These are phyloP conservation scores for Achaetomiella virescens DNA, from an alignment of 495 filamentous ascomycete genomes.

Conservation along the genomic window DNA sequence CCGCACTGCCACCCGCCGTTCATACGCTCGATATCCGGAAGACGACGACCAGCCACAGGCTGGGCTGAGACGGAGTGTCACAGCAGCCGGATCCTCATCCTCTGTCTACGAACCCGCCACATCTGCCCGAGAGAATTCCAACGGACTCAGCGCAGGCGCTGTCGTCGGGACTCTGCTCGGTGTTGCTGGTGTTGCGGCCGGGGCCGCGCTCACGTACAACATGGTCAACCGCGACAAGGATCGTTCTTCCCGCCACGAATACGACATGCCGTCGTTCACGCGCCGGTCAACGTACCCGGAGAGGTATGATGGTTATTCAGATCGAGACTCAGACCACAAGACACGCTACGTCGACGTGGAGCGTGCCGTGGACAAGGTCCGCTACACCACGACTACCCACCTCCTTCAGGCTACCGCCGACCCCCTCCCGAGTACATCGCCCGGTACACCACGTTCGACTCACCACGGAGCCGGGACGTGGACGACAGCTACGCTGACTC, in stretches of 20 bases:
- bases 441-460: conserved; percentile 30
- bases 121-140: conserved; percentile 31
- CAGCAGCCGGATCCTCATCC: conserved; percentile 30
- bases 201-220: conserved; percentile 68
- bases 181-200: conserved; percentile 65
- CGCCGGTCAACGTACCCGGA: conserved; percentile 37
- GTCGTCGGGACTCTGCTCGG: conserved; percentile 61
- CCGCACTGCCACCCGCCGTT: conserved; percentile 22
- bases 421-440: conserved; percentile 32
- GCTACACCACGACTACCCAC: conserved; percentile 28
- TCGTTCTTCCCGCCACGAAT: conserved; percentile 36
- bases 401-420: conserved; percentile 22
- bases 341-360: conserved; percentile 34
- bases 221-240: conserved; percentile 54
- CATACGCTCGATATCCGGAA: conserved; percentile 8
- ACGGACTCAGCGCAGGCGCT: conserved; percentile 34
- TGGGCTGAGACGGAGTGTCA: conserved; percentile 29
- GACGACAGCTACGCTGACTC: conserved; percentile 40
- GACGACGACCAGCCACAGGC: conserved; percentile 23
- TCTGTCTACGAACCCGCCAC: conserved; percentile 29
- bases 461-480: conserved; percentile 34
- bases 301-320: conserved; percentile 29
- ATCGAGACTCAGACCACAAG: conserved; percentile 23
- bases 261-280: conserved; percentile 29
- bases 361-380: conserved; percentile 22